Percentiles rank a stretch among this genome's conserved stretches.
Conservation (phyloP, 192 early-diverging fungal species). For the Lobulomyces angularis region DNA sequence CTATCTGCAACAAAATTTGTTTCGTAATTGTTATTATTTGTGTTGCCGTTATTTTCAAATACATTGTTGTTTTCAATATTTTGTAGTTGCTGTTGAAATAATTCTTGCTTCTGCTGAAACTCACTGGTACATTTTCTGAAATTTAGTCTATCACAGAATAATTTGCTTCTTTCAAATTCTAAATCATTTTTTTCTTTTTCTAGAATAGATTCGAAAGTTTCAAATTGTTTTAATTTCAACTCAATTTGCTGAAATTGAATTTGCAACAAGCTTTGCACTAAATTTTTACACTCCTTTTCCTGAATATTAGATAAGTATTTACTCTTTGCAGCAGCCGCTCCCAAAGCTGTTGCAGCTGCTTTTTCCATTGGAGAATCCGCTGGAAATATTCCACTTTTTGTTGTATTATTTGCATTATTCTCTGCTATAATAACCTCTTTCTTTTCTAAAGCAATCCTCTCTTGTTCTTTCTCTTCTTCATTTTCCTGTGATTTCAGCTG, state of each 20-base stretch:
- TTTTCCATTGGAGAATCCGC: constrained; percentile 51
- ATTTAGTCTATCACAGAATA: too few relatives aligned
- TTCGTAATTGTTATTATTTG: too few relatives aligned
- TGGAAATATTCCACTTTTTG: neutral
- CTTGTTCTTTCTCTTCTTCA: neutral
- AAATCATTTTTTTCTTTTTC: constrained; percentile 80
- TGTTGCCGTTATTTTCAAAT: too few relatives aligned
- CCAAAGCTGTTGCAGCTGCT: constrained; percentile 76
- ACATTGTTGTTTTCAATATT: too few relatives aligned
- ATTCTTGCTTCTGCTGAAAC: too few relatives aligned
- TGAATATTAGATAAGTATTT: constrained; percentile 66
- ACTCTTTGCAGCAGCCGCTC: constrained; percentile 85
- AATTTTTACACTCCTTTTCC: constrained; percentile 70
- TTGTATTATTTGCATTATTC: constrained; percentile 3
- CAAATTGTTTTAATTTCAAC: constrained; percentile 86
- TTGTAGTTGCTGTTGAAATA: too few relatives aligned
- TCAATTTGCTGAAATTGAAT: constrained; percentile 81
- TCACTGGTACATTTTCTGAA: too few relatives aligned
- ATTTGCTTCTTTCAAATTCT: constrained; percentile 47
- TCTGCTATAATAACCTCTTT: constrained; percentile 6
- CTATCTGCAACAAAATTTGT: too few relatives aligned
- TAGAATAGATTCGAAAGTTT: constrained; percentile 75
- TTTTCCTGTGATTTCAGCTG: constrained; percentile 36
- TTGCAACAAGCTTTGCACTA: constrained; percentile 72
- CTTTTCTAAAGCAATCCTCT: constrained; percentile 3